phyloP scores from a whole-genome alignment of 352 stramenopile species.

The Pythium graminicola region DNA sequence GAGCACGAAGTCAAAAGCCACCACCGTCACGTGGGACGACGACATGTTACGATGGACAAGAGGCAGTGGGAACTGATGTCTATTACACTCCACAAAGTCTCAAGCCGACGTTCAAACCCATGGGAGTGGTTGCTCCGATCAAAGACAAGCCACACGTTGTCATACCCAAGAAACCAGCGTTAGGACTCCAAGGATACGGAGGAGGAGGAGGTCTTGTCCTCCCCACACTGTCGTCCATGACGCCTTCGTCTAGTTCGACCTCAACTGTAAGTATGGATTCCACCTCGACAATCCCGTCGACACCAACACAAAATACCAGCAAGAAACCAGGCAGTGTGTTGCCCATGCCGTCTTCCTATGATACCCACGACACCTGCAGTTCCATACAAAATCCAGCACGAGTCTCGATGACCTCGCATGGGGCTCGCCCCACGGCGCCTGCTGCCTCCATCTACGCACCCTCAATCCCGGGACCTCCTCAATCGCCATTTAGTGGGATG shows the following conservation, averaged over 20 bases:
- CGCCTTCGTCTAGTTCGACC: conserved; percentile 25
- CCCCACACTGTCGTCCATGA: conserved; percentile 25
- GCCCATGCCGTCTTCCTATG: conserved; percentile 4
- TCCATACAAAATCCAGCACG: conserved; percentile 9
- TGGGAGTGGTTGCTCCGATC: neutral
- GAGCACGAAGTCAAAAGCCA: conserved; percentile 40
- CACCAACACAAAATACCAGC: too few species aligned
- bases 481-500: conserved; percentile 23
- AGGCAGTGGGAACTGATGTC: too few species aligned
- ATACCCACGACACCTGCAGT: neutral
- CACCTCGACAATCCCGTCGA: neutral
- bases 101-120: conserved; percentile 15
- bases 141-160: conserved; percentile 19
- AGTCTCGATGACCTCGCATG: conserved; percentile 53
- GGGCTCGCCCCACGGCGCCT: conserved; percentile 20
- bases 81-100: conserved; percentile 4
- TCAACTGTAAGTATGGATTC: conserved; percentile 24
- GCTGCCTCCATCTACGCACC: conserved; percentile 9
- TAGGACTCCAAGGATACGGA: conserved; percentile 12
- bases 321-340: conserved; percentile 18
- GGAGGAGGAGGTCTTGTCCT: conserved; percentile 7
- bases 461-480: neutral
- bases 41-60: too few species aligned
- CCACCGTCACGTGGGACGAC: conserved; percentile 25
- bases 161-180: conserved; percentile 18